Conservation (phyloP, 192 early-diverging fungal genomes). For the Gonapodya sp. region DNA sequence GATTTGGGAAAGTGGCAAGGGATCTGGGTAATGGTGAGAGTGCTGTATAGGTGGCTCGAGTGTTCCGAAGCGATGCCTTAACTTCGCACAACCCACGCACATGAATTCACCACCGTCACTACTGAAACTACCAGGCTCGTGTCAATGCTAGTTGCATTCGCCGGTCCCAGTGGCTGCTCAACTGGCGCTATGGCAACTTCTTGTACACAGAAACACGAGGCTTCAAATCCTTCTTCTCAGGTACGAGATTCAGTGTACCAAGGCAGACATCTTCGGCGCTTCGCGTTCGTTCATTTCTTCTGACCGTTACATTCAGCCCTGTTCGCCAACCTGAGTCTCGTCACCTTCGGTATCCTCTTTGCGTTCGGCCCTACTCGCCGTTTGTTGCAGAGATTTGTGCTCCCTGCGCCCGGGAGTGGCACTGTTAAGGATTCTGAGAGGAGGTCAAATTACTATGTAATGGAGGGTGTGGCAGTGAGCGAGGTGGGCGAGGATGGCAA, state of each 20-base stretch:
- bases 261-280: no score
- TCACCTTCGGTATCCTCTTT: slow-evolving; percentile 27
- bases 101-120: no score
- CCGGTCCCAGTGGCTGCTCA: slow-evolving; percentile 44
- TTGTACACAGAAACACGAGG: slow-evolving; percentile 55
- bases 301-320: no score
- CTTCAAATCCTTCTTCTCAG: slow-evolving; percentile 25
- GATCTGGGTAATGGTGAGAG: not conserved
- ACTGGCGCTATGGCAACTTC: slow-evolving; percentile 46
- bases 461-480: not conserved
- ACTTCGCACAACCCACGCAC: no score
- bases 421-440: not conserved
- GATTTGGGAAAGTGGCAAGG: not conserved
- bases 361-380: slow-evolving; percentile 33
- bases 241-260: no score
- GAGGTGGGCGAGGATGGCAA: not conserved
- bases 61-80: no score
- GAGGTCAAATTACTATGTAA: not conserved
- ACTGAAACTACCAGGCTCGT: not conserved
- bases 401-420: slow-evolving; percentile 26
- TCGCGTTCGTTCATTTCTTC: no score
- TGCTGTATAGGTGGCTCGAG: no score
- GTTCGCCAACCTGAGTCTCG: slow-evolving; percentile 26
- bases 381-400: slow-evolving; percentile 40
- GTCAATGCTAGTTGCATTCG: slow-evolving; percentile 56